Evolutionary conservation across 2,329 filamentous ascomycete species (phyloP).

Genomic region (Paramyrothecium roridum): DNA sequence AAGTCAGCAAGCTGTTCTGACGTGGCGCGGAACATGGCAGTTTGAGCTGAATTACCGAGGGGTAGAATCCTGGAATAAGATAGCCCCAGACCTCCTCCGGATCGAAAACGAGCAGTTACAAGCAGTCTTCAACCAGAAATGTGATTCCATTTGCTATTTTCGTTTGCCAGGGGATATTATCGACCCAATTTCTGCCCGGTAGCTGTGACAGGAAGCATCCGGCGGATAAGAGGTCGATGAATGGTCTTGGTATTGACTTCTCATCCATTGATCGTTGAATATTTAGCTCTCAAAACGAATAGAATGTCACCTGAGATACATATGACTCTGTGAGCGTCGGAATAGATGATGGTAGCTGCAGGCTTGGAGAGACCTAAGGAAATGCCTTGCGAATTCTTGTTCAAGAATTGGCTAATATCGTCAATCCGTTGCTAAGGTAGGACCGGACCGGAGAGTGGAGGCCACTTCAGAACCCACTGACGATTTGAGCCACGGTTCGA

Average conservation of each 20-base stretch:
- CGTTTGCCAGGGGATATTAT: conserved; percentile 6
- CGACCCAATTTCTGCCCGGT: conserved; percentile 7
- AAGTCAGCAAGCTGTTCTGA: not conserved
- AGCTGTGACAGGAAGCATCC: conserved; percentile 5
- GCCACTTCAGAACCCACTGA: too few species aligned
- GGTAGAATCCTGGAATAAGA: conserved; percentile 3
- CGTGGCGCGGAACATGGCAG: conserved; percentile 4
- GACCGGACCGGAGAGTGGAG: too few species aligned
- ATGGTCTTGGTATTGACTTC: conserved; percentile 1
- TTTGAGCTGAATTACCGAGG: conserved; percentile 3
- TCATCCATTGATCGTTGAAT: conserved; percentile 1
- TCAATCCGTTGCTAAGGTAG: too few species aligned
- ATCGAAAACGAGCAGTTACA: conserved; percentile 4
- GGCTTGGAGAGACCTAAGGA: too few species aligned
- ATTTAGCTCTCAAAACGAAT: not conserved
- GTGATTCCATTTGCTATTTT: conserved; percentile 8
- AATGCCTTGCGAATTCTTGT: too few species aligned
- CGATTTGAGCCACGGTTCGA: too few species aligned
- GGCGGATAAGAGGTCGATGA: conserved; percentile 1
- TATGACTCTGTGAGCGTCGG: too few species aligned
- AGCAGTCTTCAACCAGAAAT: conserved; percentile 4
- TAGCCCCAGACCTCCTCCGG: conserved; percentile 5
- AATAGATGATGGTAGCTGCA: too few species aligned
- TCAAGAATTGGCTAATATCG: not conserved
- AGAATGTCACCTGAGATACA: conserved; percentile 2